Conservation (phyloP, 345 rosid species). For the Erysimum cheiranthoides region DNA sequence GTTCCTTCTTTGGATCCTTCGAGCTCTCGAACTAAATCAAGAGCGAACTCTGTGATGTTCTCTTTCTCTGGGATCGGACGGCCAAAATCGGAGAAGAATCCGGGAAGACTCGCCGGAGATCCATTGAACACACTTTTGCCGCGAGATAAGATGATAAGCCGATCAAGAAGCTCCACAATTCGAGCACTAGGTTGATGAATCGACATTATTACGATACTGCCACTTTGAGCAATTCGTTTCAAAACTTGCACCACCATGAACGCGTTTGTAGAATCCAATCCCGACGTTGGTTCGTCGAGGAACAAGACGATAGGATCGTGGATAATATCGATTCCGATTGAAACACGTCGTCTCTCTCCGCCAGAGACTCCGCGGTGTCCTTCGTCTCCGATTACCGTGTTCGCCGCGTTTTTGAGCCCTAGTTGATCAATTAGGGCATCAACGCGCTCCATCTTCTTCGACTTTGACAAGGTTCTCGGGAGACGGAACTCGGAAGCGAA, state of each 20-base stretch:
- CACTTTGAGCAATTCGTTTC: slow-evolving; percentile 82
- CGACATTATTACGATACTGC: slow-evolving; percentile 88
- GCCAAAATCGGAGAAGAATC: slow-evolving; percentile 66
- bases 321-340: slow-evolving; percentile 86
- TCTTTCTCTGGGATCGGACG: slow-evolving; percentile 79
- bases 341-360: slow-evolving; percentile 89
- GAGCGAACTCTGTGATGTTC: slow-evolving; percentile 72
- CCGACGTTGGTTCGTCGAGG: slow-evolving; percentile 95
- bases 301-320: slow-evolving; percentile 88
- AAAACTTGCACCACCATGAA: slow-evolving; percentile 90
- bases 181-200: slow-evolving; percentile 89
- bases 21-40: slow-evolving; percentile 62
- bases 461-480: slow-evolving; percentile 70
- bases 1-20: slow-evolving; percentile 65
- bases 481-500: slow-evolving; percentile 89
- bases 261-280: slow-evolving; percentile 91
- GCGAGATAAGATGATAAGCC: slow-evolving; percentile 56
- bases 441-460: slow-evolving; percentile 79
- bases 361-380: slow-evolving; percentile 98
- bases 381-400: slow-evolving; percentile 89
- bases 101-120: slow-evolving; percentile 59
- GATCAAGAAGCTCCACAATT: slow-evolving; percentile 66
- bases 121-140: slow-evolving; percentile 66
- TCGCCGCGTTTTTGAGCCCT: slow-evolving; percentile 83
- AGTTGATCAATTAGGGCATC: slow-evolving; percentile 83